phyloP scores from a whole-genome alignment of 352 stramenopile species.

The Globisporangium irregulare region DNA sequence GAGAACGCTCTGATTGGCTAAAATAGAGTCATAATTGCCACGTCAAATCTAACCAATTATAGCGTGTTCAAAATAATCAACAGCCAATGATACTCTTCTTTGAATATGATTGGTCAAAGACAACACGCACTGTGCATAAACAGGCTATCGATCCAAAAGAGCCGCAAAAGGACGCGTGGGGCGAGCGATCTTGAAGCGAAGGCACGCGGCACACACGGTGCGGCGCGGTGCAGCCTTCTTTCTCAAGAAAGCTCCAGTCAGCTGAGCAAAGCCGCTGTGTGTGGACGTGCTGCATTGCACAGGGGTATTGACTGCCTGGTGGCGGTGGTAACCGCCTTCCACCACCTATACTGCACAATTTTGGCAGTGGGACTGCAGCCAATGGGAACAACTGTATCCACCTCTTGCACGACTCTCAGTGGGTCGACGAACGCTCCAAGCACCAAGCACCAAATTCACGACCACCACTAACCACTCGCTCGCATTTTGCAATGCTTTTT shows the following conservation, averaged over 20 bases:
- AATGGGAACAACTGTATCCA: background rate
- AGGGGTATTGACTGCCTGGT: background rate
- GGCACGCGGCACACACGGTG: conserved; percentile 1
- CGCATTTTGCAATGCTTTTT: background rate
- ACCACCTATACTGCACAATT: background rate
- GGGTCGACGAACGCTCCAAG: background rate
- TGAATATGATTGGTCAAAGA: background rate
- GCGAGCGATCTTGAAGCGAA: conserved; percentile 8
- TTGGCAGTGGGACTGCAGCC: background rate
- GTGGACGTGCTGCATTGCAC: no score
- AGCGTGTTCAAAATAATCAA: background rate
- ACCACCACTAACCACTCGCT: background rate
- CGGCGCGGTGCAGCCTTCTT: background rate
- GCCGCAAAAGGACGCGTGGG: background rate
- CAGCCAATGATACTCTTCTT: background rate
- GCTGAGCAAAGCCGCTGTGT: background rate
- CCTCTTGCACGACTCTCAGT: background rate
- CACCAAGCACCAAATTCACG: background rate
- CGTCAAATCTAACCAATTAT: background rate
- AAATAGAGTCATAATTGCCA: background rate
- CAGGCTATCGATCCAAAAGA: background rate
- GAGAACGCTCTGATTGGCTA: background rate
- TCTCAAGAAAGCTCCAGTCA: background rate
- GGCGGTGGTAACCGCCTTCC: background rate
- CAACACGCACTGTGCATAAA: background rate